Base-by-base conservation (phyloP, 768 basidiomycete genomes). In the Hericium coralloides region DNA sequence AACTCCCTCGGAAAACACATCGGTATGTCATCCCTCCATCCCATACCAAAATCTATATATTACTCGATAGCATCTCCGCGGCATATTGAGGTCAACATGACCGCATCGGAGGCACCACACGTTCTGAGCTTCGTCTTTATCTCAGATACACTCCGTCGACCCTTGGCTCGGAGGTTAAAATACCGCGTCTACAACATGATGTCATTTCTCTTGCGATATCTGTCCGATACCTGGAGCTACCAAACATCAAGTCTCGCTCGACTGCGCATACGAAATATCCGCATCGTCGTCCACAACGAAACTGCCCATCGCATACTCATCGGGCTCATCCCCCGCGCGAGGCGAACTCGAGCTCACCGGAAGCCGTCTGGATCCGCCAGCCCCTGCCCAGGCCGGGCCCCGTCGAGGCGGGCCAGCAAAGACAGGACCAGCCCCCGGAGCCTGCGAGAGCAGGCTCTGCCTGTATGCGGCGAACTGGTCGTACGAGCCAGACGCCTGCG, bases 231-330 rank as follows among this genome's bases (percentile, higher is more conserved):
- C 31, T 31, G 31, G 10, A 6, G 31, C 31, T 6, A 31, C 31
- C 31, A 31, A 31, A 31, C 31, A 20, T 50, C 23, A 50, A 22
- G 49, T 23, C 20, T 66, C 60, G 53, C 65, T 66, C 12, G 65
- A 66, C 49, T 53, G 60, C 14, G 25, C 50, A 58, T 79, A 83
- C 22, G 76, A 78, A 53, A 87, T 78, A 36, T 89, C 85, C 20
- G 77, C 85, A 43, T 89, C 87, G 64, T 93, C 90, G 55, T 76
- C 80, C 12, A 93, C 89, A 15, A 93, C 80, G 63, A 93, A 93
- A 66, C 86, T 92, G 12, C 82, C 91, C 47, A 86, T 64, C 45
- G 73, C 77, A 66, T 93, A 93, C 51, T 81, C 78, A 59, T 91
- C 85, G 6, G 78, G 70, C 52, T 76, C 78, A 12, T 72, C 76